Evolutionary conservation across 805 yeast genomes (phyloP), one percentile per base, ranked within the genome.

Genomic region (Zygotorulaspora florentina): DNA sequence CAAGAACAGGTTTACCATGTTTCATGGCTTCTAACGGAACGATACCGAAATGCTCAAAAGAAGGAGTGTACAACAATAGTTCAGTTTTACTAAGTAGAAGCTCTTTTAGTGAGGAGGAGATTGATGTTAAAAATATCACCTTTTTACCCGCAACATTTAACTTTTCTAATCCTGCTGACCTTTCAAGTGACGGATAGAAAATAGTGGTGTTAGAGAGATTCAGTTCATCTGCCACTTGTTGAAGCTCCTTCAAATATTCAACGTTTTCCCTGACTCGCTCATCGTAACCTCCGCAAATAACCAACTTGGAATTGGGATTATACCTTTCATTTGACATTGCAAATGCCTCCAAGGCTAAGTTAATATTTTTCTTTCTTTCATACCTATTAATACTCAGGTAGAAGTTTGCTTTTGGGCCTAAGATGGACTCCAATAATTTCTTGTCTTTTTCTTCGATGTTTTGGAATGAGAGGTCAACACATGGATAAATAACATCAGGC

Each of bases 11-110:
- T 0, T 83, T 83, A 25, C 86, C 84, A 46, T 78, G 73, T 39
- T 83, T 74, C 97, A 93, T 90, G 10, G 96, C 90, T 63, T 93
- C 99, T 12, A 93, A 73, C 1, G 99, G 99, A 8, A 93, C 99
- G 52, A 93, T 93, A 11, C 99, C 99, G 62, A 93, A 93, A 68
- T 93, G 99, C 65, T 93, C 99, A 56, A 76, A 77, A 0, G 85
- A 74, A 2, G 99, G 99, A 0, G 99, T 93, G 61, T 93, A 93
- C 37, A 90, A 67, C 17, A 93, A 71, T 45, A 85, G 55, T 39
- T 75, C 74, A 2, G 90, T 73, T 8, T 70, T 65, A 31, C 74
- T 62, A 28, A 93, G 68, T 23, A 93, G 72, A 2, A 75, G 69
- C 60, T 73, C 81, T 65, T 88, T 87, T 48, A 85, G 62, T 2